Evolutionary conservation across 1,284 basidiomycete genomes (phyloP), one percentile per base, ranked within the genome.

Genomic region (Ustilago hordei): DNA sequence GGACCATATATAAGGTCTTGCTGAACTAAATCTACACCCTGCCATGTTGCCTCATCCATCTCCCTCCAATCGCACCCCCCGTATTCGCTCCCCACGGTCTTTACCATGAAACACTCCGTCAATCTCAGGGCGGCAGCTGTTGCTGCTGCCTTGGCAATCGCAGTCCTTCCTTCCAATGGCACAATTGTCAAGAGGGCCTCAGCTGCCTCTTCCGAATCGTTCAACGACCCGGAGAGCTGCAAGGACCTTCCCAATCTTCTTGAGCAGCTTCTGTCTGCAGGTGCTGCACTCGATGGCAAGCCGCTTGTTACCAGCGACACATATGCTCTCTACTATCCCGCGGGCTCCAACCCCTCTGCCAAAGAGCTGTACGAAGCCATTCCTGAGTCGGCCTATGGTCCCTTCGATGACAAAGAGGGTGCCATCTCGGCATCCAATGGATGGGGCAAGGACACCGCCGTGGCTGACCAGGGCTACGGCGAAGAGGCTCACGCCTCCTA

Each of bases 401-500:
- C 65, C 34, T 56, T 50, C 4, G 78, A 80, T 52, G 62, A 74
- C 36, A 47, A 57, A 12, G 55, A 35, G 1, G 68, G 68, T 28
- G 67, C 67, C 41, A 72, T 80, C 35, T 32, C 9, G 12, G 60
- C 39, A 28, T 56, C 67, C 5, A 38, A 56, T 4, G 76, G 77
- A 12, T 80, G 68, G 69, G 55, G 58, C 41, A 48, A 43, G 13
- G 31, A 45, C 11, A 32, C 36, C 3, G 76, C 75, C 60, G 63
- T 61, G 23, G 67, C 64, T 38, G 78, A 80, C 52, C 13, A 48
- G 23, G 67, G 65, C 31, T 80, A 80, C 56, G 78, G 78, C 43
- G 64, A 71, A 23, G 56, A 64, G 36, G 64, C 47, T n/a, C 34
- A 52, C 32, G 23, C 45, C 0, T 3, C 56, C 0, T 43, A 52